phyloP scores from a whole-genome alignment of 2,329 filamentous ascomycete genomes.

The Magnaporthiopsis incrustans region DNA sequence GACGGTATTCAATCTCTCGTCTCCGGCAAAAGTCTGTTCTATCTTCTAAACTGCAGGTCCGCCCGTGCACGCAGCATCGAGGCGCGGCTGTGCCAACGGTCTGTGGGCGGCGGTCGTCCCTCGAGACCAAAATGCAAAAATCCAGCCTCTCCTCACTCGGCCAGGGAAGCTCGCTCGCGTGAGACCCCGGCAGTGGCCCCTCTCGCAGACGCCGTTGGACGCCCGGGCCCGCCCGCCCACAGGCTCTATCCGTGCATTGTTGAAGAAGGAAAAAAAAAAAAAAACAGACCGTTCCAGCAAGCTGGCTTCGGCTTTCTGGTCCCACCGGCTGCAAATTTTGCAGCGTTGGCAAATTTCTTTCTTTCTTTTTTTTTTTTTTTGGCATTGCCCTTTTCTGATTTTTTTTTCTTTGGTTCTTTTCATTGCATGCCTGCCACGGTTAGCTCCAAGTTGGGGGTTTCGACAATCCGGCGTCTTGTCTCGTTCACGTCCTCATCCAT shows the following conservation, averaged over 20 bases:
- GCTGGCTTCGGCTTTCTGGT: background rate
- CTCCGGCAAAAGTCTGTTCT: background rate
- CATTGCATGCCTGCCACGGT: background rate
- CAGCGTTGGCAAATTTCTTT: background rate
- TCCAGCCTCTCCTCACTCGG: background rate
- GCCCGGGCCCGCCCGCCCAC: background rate
- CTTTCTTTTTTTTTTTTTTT: background rate
- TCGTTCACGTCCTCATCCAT: background rate
- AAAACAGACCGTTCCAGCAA: background rate
- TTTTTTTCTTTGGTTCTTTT: background rate
- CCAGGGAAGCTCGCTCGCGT: background rate
- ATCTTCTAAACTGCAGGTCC: too few species aligned
- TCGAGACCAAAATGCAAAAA: background rate
- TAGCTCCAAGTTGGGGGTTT: background rate
- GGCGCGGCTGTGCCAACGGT: background rate
- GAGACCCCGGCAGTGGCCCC: background rate
- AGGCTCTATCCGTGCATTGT: background rate
- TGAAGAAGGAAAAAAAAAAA: background rate
- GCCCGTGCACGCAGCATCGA: background rate
- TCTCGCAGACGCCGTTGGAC: background rate
- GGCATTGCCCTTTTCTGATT: background rate
- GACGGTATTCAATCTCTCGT: background rate
- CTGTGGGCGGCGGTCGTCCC: background rate
- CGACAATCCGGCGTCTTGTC: background rate
- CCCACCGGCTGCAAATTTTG: background rate